Evolutionary conservation across 495 filamentous ascomycete genomes (phyloP).

Genomic region (Penicillium crystallinum): DNA sequence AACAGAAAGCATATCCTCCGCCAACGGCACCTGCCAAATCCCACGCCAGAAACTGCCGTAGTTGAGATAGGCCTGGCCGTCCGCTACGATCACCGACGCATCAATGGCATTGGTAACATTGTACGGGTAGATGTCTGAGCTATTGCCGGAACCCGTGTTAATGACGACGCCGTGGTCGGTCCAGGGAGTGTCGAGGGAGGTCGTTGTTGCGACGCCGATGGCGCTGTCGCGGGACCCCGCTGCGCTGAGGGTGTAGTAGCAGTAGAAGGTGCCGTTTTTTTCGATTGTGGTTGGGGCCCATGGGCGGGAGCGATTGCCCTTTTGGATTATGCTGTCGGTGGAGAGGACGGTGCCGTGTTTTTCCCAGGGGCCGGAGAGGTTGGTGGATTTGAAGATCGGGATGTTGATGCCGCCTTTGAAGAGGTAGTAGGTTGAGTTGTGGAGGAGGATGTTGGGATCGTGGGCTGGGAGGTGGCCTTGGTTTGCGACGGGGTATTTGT

Average conservation of each 20-base stretch:
- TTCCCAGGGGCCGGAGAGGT: conserved; percentile 39
- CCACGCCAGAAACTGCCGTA: conserved; percentile 74
- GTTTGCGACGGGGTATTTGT: conserved; percentile 31
- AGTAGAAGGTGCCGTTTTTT: conserved; percentile 56
- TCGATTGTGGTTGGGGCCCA: conserved; percentile 62
- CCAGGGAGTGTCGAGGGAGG: conserved; percentile 54
- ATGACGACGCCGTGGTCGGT: conserved; percentile 45
- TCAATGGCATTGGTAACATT: conserved; percentile 70
- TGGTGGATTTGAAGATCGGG: conserved; percentile 28
- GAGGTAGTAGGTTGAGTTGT: conserved; percentile 34
- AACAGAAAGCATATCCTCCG: conserved; percentile 36
- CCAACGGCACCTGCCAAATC: conserved; percentile 59
- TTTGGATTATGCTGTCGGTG: conserved; percentile 33
- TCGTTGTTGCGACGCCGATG: conserved; percentile 66
- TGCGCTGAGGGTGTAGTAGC: conserved; percentile 65
- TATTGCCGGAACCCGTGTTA: conserved; percentile 26
- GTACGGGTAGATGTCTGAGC: conserved; percentile 46
- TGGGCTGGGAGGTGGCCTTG: conserved; percentile 31
- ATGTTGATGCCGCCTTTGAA: conserved; percentile 34
- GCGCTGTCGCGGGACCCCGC: conserved; percentile 59
- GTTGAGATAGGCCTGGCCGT: conserved; percentile 49
- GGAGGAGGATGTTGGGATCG: conserved; percentile 37
- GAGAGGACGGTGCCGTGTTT: conserved; percentile 36
- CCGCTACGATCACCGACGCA: conserved; percentile 50
- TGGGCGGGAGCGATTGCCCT: conserved; percentile 29